Percentiles rank a stretch among this genome's conserved stretches.
These are phyloP conservation scores for Corymbia calophylla DNA, from an alignment of 441 rosid species.

Conservation along the genomic window DNA sequence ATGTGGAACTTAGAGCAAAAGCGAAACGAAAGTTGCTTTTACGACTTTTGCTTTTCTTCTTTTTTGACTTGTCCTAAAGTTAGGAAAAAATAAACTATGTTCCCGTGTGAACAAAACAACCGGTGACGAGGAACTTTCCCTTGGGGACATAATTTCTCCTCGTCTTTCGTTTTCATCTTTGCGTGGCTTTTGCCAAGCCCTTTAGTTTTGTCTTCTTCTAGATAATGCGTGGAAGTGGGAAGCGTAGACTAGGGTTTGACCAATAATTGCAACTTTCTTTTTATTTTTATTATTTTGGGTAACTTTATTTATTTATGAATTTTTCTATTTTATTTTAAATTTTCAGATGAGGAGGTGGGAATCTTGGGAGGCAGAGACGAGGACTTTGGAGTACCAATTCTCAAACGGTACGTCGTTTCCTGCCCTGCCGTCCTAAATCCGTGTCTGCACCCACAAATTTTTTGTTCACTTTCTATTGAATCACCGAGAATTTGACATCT, in stretches of 20 bases:
- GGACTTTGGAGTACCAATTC: conserved; percentile 31
- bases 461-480: not conserved
- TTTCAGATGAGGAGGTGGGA: conserved; percentile 41
- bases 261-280: not conserved
- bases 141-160: not conserved
- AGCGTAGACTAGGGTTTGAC: conserved; percentile 14
- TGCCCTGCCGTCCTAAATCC: not conserved
- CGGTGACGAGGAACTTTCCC: not conserved
- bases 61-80: not conserved
- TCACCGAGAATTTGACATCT: not conserved
- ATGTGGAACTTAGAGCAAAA: not conserved
- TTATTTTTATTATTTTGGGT: not conserved
- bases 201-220: not conserved
- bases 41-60: not conserved
- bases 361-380: conserved; percentile 48
- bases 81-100: not conserved
- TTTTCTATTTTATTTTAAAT: not conserved
- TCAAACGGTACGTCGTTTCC: conserved; percentile 19
- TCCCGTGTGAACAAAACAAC: not conserved
- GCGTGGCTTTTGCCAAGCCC: not conserved
- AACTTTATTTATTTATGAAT: not conserved
- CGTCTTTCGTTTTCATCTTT: not conserved
- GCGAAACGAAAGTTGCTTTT: not conserved
- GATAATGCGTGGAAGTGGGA: not conserved
- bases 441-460: not conserved